A percentile compares a stretch with the other conserved stretches of the same genome.
phyloP scores from a whole-genome alignment of 805 yeast genomes.

The Candida boidinii region DNA sequence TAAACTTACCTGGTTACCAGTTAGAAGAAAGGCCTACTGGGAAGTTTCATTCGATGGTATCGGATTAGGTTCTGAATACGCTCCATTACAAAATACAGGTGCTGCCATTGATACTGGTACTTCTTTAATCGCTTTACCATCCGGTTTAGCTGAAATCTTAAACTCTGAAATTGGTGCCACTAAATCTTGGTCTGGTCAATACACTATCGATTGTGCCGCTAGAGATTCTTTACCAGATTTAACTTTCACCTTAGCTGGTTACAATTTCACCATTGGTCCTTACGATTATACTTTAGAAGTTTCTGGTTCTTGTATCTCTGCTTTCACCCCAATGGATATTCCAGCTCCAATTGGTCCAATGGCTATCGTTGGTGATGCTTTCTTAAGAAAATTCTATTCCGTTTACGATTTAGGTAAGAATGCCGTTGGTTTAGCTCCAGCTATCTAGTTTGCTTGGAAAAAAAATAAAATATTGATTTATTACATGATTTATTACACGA shows the following conservation, averaged over 20 bases:
- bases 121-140: conserved; percentile 89
- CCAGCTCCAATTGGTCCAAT: conserved; percentile 95
- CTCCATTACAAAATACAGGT: conserved; percentile 74
- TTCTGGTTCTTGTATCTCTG: conserved; percentile 92
- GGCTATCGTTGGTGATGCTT: conserved; percentile 95
- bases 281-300: conserved; percentile 92
- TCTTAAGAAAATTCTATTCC: conserved; percentile 91
- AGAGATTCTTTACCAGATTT: conserved; percentile 85
- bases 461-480: no score
- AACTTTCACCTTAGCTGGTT: conserved; percentile 82
- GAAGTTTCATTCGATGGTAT: conserved; percentile 91
- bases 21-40: conserved; percentile 99
- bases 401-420: conserved; percentile 84
- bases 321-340: conserved; percentile 95
- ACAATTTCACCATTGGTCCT: conserved; percentile 84
- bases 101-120: conserved; percentile 99
- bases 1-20: conserved; percentile 90
- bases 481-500: background rate
- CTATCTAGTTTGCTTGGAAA: conserved; percentile 31
- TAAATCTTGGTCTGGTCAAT: conserved; percentile 97
- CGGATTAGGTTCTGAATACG: conserved; percentile 87
- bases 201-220: conserved; percentile 80
- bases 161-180: conserved; percentile 95
- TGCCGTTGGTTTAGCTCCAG: conserved; percentile 90
- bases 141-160: conserved; percentile 90